phyloP scores from a whole-genome alignment of 495 filamentous ascomycete genomes.

The Aspergillus ostianus region DNA sequence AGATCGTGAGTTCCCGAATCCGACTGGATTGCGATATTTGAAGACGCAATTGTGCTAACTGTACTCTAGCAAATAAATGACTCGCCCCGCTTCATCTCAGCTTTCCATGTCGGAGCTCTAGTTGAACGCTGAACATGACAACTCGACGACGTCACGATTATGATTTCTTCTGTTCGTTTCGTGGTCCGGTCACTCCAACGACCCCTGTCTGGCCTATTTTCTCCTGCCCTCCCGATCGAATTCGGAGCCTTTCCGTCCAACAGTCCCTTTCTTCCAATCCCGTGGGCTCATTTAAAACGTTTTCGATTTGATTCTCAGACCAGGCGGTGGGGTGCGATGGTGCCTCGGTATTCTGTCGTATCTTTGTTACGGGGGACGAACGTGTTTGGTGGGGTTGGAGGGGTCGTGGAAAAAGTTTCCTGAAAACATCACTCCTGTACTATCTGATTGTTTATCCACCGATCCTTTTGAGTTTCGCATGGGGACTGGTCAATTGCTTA shows the following conservation, averaged over 20 bases:
- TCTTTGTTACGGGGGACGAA: conserved; percentile 31
- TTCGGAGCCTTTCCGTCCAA: conserved; percentile 38
- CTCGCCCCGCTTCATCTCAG: conserved; percentile 61
- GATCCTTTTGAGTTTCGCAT: conserved; percentile 27
- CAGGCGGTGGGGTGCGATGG: conserved; percentile 12
- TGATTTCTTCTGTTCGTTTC: conserved; percentile 32
- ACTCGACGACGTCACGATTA: conserved; percentile 40
- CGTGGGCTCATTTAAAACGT: conserved; percentile 28
- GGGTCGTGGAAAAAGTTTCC: conserved; percentile 19
- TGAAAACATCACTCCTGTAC: conserved; percentile 16
- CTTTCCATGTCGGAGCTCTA: conserved; percentile 42
- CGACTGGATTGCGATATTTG: neutral
- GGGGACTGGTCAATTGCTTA: conserved; percentile 46
- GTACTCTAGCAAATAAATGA: conserved; percentile 67
- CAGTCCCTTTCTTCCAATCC: conserved; percentile 27
- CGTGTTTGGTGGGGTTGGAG: conserved; percentile 43
- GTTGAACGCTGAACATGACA: conserved; percentile 50
- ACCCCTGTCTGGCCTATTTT: conserved; percentile 26
- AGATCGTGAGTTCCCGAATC: conserved; percentile 62
- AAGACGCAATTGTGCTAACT: conserved; percentile 25
- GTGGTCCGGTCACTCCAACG: conserved; percentile 29
- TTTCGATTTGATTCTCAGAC: conserved; percentile 22
- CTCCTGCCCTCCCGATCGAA: conserved; percentile 25
- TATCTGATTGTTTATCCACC: conserved; percentile 16
- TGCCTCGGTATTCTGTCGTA: conserved; percentile 3